Evolutionary conservation across 2,329 filamentous ascomycete genomes (phyloP).

Genomic region (Calonectria fujianensis): DNA sequence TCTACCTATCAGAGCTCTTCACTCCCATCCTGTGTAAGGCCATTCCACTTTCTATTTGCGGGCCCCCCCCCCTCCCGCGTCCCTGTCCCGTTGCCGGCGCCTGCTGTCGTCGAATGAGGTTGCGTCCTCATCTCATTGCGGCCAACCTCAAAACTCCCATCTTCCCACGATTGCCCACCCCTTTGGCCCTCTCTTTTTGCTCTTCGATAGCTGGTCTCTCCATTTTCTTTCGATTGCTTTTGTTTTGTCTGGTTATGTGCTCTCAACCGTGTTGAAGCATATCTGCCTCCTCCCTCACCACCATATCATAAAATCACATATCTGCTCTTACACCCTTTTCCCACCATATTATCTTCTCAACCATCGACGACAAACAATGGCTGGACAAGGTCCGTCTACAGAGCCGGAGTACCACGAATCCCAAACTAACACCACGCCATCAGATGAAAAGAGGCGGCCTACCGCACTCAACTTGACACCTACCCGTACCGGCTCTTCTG

Average conservation of each 20-base stretch:
- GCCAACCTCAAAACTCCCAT: constrained; percentile 70
- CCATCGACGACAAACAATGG: constrained; percentile 56
- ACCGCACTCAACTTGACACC: constrained; percentile 73
- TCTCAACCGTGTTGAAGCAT: constrained; percentile 55
- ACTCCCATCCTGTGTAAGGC: constrained; percentile 53
- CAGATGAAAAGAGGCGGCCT: constrained; percentile 75
- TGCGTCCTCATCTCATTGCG: constrained; percentile 53
- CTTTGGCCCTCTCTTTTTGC: constrained; percentile 61
- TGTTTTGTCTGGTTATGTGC: constrained; percentile 51
- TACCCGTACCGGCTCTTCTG: constrained; percentile 68
- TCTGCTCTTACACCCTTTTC: constrained; percentile 16
- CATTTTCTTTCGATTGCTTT: constrained; percentile 62
- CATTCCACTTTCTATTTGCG: constrained; percentile 53
- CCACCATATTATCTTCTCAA: constrained; percentile 32
- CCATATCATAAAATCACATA: constrained; percentile 38
- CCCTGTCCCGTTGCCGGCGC: constrained; percentile 59
- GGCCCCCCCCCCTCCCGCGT: constrained; percentile 51
- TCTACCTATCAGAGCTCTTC: constrained; percentile 56
- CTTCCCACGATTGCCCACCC: constrained; percentile 63
- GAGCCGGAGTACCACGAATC: constrained; percentile 6
- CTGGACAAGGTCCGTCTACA: constrained; percentile 62
- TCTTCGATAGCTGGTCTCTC: constrained; percentile 75
- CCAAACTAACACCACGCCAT: constrained; percentile 25
- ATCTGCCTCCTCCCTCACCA: neutral
- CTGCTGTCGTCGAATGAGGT: constrained; percentile 61